Conservation (phyloP, 495 filamentous ascomycete species). For the Lophiotrema nucula region DNA sequence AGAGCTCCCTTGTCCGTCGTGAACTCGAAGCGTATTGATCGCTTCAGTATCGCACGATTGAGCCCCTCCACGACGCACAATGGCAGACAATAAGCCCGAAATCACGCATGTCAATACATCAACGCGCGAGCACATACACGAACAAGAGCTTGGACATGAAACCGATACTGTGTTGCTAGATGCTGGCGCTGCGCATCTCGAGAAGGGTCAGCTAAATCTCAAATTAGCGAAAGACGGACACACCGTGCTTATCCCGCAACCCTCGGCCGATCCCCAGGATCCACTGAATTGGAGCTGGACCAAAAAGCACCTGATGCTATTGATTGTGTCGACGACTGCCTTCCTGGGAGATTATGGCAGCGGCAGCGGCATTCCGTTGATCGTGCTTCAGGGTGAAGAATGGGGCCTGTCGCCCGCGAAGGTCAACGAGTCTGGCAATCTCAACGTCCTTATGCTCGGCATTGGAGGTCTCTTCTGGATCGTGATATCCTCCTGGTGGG, state of each 20-base stretch:
- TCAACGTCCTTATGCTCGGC: slow-evolving; percentile 41
- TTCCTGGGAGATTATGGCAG: slow-evolving; percentile 60
- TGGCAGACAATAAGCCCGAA: slow-evolving; percentile 17
- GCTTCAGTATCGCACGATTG: too few relatives aligned
- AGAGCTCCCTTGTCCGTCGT: too few relatives aligned
- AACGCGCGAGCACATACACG: slow-evolving; percentile 19
- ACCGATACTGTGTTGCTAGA: slow-evolving; percentile 28
- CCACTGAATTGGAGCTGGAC: slow-evolving; percentile 57
- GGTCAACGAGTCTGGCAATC: slow-evolving; percentile 29
- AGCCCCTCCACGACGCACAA: too few relatives aligned
- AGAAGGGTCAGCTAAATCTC: slow-evolving; percentile 31
- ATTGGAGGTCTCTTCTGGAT: slow-evolving; percentile 60
- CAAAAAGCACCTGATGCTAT: slow-evolving; percentile 54
- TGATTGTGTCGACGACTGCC: slow-evolving; percentile 52
- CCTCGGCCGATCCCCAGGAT: slow-evolving; percentile 54
- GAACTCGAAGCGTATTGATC: too few relatives aligned
- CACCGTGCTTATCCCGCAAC: slow-evolving; percentile 60
- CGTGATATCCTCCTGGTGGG: slow-evolving; percentile 56
- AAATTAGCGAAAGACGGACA: slow-evolving; percentile 37
- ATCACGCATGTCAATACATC: background rate
- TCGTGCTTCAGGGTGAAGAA: slow-evolving; percentile 51
- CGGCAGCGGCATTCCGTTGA: slow-evolving; percentile 54
- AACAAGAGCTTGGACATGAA: slow-evolving; percentile 26
- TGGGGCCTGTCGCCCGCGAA: slow-evolving; percentile 27
- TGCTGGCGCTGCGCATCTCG: slow-evolving; percentile 28